These are phyloP conservation scores for Penicillium nordicum DNA, from an alignment of 2,329 filamentous ascomycete species.

Conservation along the genomic window DNA sequence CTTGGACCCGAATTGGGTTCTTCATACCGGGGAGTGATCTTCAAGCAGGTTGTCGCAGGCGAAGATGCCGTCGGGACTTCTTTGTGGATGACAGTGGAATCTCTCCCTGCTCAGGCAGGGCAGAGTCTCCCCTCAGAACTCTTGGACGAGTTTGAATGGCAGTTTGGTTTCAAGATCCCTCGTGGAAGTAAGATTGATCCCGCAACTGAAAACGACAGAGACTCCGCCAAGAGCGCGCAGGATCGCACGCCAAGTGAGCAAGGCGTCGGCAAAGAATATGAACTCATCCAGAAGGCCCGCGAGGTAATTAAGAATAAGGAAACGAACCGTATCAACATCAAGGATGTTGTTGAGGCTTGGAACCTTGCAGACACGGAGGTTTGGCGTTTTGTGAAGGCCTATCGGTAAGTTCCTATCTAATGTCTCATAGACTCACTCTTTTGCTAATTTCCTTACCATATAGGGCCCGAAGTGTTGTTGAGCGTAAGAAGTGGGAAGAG, in stretches of 20 bases:
- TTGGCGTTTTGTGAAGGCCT: slow-evolving; percentile 63
- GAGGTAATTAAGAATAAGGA: slow-evolving; percentile 43
- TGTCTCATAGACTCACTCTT: not conserved
- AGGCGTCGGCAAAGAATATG: slow-evolving; percentile 44
- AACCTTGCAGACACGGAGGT: slow-evolving; percentile 62
- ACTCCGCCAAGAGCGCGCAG: slow-evolving; percentile 28
- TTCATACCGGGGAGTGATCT: slow-evolving; percentile 63
- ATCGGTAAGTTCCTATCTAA: slow-evolving; percentile 36
- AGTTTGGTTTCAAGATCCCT: slow-evolving; percentile 81
- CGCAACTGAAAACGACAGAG: slow-evolving; percentile 35
- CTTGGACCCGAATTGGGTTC: slow-evolving; percentile 62
- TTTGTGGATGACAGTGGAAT: slow-evolving; percentile 78
- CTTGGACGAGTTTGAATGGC: slow-evolving; percentile 73
- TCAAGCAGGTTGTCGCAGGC: slow-evolving; percentile 79
- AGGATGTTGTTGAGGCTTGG: slow-evolving; percentile 50
- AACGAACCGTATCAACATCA: slow-evolving; percentile 38
- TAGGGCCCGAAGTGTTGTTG: slow-evolving; percentile 53
- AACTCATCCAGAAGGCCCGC: slow-evolving; percentile 50
- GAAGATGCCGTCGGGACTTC: slow-evolving; percentile 61
- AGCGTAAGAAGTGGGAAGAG: slow-evolving; percentile 58
- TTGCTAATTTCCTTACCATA: slow-evolving; percentile 1
- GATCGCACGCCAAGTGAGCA: slow-evolving; percentile 37
- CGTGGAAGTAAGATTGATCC: slow-evolving; percentile 43
- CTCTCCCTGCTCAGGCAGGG: slow-evolving; percentile 43
- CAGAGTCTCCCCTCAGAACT: slow-evolving; percentile 54